Evolutionary conservation across 192 early-diverging fungal species (phyloP).

Genomic region (Backusella sp.): DNA sequence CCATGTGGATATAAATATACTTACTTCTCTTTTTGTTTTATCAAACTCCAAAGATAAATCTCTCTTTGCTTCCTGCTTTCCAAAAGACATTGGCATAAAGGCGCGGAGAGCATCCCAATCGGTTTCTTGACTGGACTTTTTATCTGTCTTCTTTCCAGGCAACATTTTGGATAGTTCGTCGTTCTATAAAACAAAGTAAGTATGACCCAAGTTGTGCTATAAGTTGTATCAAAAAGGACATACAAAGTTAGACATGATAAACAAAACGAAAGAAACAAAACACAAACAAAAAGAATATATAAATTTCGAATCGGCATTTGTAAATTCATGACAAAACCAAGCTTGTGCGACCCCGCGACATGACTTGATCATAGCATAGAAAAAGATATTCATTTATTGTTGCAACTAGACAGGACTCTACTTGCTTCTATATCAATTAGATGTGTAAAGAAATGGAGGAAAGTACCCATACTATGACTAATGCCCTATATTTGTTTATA

Average conservation of each 20-base stretch:
- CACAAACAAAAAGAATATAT: background rate
- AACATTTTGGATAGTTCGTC: conserved; percentile 50
- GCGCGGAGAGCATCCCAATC: conserved; percentile 42
- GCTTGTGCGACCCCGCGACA: too few relatives aligned
- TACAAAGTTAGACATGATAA: background rate
- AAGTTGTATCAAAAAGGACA: background rate
- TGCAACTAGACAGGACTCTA: too few relatives aligned
- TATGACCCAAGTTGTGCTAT: background rate
- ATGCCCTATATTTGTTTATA: too few relatives aligned
- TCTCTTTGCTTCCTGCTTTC: conserved; percentile 39
- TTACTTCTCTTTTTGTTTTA: conserved; percentile 39
- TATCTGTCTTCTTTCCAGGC: conserved; percentile 34
- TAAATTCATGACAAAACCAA: too few relatives aligned
- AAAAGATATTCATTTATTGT: too few relatives aligned
- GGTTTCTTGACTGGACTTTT: conserved; percentile 30
- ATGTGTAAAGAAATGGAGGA: too few relatives aligned
- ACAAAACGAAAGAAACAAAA: background rate
- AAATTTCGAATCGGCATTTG: background rate
- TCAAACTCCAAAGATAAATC: conserved; percentile 22
- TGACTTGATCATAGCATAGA: too few relatives aligned
- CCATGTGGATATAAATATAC: too few relatives aligned
- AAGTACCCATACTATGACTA: too few relatives aligned
- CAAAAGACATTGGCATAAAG: conserved; percentile 55
- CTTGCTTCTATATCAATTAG: too few relatives aligned
- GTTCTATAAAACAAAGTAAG: conserved; percentile 23